phyloP scores from a whole-genome alignment of 2,329 filamentous ascomycete genomes.

The Seiridium cupressi region DNA sequence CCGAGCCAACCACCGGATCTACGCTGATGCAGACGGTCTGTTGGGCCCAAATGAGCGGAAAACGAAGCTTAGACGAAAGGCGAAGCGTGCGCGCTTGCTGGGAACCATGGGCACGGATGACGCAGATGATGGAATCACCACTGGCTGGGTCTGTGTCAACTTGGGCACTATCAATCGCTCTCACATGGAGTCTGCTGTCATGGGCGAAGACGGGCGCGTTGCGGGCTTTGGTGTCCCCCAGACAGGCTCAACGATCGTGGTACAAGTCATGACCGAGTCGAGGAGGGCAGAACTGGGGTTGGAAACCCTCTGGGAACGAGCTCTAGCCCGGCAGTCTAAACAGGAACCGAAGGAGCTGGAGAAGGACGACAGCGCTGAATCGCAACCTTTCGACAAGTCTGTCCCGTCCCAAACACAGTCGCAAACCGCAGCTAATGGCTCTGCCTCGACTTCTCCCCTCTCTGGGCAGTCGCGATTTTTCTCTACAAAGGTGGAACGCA shows the following conservation, averaged over 20 bases:
- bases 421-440: constrained; percentile 1
- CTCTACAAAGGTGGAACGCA: not conserved
- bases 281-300: constrained; percentile 51
- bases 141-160: constrained; percentile 96
- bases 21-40: constrained; percentile 80
- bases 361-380: not conserved
- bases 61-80: constrained; percentile 76
- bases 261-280: constrained; percentile 57
- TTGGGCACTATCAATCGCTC: constrained; percentile 67
- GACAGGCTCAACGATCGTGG: constrained; percentile 50
- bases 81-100: constrained; percentile 77
- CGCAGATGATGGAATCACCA: constrained; percentile 82
- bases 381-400: constrained; percentile 16
- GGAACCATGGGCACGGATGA: constrained; percentile 64
- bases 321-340: constrained; percentile 16
- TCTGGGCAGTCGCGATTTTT: constrained; percentile 1
- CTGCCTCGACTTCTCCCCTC: not conserved
- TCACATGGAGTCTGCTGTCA: constrained; percentile 39
- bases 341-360: constrained; percentile 13
- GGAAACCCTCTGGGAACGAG: constrained; percentile 49
- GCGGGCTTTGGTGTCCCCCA: constrained; percentile 70
- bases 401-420: constrained; percentile 12
- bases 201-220: constrained; percentile 54
- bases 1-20: constrained; percentile 67
- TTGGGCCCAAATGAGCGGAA: constrained; percentile 90